phyloP scores from a whole-genome alignment of 1,284 basidiomycete species.

The Cryptococcus neoformans region DNA sequence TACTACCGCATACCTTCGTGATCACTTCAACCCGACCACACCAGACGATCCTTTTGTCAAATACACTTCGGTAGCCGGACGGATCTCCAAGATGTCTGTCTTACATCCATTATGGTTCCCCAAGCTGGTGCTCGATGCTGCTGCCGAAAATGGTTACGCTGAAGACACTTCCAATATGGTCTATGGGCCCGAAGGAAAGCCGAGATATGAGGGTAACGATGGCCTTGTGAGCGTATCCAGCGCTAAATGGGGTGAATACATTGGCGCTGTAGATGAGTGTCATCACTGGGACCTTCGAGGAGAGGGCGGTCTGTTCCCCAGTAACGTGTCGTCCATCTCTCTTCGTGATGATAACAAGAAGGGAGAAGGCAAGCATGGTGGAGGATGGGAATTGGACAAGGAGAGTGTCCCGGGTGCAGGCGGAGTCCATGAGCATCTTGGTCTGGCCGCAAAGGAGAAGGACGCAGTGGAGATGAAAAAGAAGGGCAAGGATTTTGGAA shows the following conservation, averaged over 20 bases:
- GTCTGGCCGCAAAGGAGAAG: slow-evolving; percentile 8
- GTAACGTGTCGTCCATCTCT: slow-evolving; percentile 15
- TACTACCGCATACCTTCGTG: slow-evolving; percentile 77
- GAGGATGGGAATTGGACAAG: slow-evolving; percentile 16
- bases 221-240: slow-evolving; percentile 87
- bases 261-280: slow-evolving; percentile 83
- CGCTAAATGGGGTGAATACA: slow-evolving; percentile 88
- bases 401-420: slow-evolving; percentile 4
- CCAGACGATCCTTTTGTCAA: slow-evolving; percentile 80
- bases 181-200: slow-evolving; percentile 42
- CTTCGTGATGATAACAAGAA: slow-evolving; percentile 30
- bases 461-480: not conserved
- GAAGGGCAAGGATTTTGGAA: slow-evolving; percentile 14
- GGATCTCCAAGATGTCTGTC: slow-evolving; percentile 64
- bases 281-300: slow-evolving; percentile 98
- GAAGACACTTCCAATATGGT: slow-evolving; percentile 52
- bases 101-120: slow-evolving; percentile 98
- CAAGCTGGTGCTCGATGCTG: slow-evolving; percentile 82
- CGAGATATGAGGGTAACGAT: slow-evolving; percentile 80
- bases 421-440: slow-evolving; percentile 23
- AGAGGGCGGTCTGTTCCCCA: slow-evolving; percentile 53
- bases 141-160: slow-evolving; percentile 53
- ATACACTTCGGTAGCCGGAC: slow-evolving; percentile 88
- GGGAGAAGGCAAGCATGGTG: slow-evolving; percentile 22
- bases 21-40: slow-evolving; percentile 87